Percentiles rank a stretch among this genome's conserved stretches.
Conservation (phyloP, 2,329 filamentous ascomycete species). For the Claviceps sp. region DNA sequence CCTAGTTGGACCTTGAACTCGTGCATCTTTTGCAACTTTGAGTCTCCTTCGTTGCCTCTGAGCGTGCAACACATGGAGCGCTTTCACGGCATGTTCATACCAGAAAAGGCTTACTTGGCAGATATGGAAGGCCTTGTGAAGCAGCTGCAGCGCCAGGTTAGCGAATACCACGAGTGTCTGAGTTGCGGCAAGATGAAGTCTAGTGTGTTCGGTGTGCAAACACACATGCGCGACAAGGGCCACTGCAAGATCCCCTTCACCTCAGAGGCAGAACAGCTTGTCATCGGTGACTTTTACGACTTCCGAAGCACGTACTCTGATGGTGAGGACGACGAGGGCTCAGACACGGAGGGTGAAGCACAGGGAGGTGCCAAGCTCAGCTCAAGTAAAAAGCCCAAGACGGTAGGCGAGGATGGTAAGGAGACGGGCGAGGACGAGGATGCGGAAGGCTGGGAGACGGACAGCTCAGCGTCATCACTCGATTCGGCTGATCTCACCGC, state of each 20-base stretch:
- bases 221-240: constrained; percentile 92
- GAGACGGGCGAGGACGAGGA: constrained; percentile 38
- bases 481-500: constrained; percentile 74
- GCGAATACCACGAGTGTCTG: constrained; percentile 70
- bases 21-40: constrained; percentile 88
- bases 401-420: constrained; percentile 36
- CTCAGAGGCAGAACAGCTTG: constrained; percentile 77
- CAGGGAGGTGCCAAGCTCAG: constrained; percentile 58
- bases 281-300: constrained; percentile 94
- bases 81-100: constrained; percentile 90
- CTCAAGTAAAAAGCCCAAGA: constrained; percentile 39
- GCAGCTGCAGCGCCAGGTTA: constrained; percentile 68
- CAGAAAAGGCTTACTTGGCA: constrained; percentile 72
- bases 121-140: constrained; percentile 70
- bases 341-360: constrained; percentile 26
- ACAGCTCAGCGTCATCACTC: constrained; percentile 77
- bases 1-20: constrained; percentile 32
- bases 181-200: constrained; percentile 76
- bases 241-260: constrained; percentile 95
- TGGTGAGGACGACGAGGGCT: constrained; percentile 47
- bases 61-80: constrained; percentile 85
- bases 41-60: constrained; percentile 60
- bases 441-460: constrained; percentile 88
- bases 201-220: constrained; percentile 70
- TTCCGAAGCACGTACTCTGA: constrained; percentile 94